A percentile compares a stretch with the other conserved stretches of the same genome.
Evolutionary conservation across 768 basidiomycete genomes (phyloP).

Genomic region (Galerina marginata): DNA sequence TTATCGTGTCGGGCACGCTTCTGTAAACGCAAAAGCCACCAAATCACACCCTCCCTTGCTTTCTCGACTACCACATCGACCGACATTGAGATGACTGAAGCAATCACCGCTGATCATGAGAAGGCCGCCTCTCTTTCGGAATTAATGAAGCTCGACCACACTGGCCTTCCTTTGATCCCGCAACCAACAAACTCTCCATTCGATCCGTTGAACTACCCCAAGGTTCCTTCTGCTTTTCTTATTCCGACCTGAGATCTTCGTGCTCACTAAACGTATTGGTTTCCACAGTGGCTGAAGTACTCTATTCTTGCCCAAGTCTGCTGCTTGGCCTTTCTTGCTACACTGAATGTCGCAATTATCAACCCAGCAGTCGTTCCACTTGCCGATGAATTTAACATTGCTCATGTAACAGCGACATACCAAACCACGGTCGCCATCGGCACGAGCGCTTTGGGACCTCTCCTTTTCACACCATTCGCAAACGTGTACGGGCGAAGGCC

Average conservation of each 20-base stretch:
- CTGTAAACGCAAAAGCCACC: background rate
- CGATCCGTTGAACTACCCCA: conserved; percentile 50
- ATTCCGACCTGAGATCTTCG: background rate
- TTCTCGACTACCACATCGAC: background rate
- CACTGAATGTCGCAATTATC: conserved; percentile 42
- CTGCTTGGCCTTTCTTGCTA: conserved; percentile 41
- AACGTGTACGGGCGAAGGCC: conserved; percentile 46
- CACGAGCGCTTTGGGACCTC: conserved; percentile 38
- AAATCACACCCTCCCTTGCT: background rate
- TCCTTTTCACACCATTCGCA: conserved; percentile 45
- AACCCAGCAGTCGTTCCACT: conserved; percentile 45
- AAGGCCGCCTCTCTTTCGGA: background rate
- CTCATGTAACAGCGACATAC: conserved; percentile 43
- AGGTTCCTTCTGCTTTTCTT: conserved; percentile 21
- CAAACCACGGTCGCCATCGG: conserved; percentile 46
- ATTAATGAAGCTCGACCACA: conserved; percentile 36
- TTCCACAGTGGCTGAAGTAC: conserved; percentile 40
- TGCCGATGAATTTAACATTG: conserved; percentile 40
- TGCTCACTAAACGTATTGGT: background rate
- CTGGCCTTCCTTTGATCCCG: conserved; percentile 46
- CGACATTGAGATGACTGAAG: background rate
- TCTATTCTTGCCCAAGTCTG: conserved; percentile 37
- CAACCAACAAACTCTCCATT: conserved; percentile 44
- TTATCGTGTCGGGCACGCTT: background rate
- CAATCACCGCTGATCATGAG: background rate